Evolutionary conservation across 2,329 filamentous ascomycete genomes (phyloP), one percentile per base, ranked within the genome.

Genomic region (Aaosphaeria arxii): DNA sequence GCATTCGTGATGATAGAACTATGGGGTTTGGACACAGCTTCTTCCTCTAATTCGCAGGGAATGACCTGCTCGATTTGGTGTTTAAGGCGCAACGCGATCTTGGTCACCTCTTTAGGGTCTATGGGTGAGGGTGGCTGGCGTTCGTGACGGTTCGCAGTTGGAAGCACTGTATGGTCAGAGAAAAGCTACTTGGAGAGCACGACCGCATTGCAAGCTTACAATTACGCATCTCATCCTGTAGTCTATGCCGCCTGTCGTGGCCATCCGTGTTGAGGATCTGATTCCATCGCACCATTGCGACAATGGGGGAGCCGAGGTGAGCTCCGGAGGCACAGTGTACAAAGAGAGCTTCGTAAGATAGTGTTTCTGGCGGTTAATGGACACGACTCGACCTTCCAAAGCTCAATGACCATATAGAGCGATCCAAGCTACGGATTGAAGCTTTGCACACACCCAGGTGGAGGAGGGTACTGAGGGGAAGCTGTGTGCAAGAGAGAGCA

Each of bases 21-120:
- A 71, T 97, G 91, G 3, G 92, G 84, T 44, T 79, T 80, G 4
- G 88, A 94, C 64, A 99, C 78, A 47, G 82, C 76, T 5, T 78
- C 78, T 64, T 89, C 84, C 49, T 94, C 86, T 36, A 99, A 79
- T 70, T 99, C 94, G 74, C 89, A 96, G 1, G 92, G 89, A 29
- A 99, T 83, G 47, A 91, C 86, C 67, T 91, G 83, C 71, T 96
- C 91, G 61, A 99, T 85, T 58, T 96, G 84, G 66, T 95, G 90
- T 61, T 92, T 95, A 55, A 99, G 78, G 48, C 91, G 89, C 11
- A 99, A 81, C 29, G 91, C 92, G 47, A 95, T 80, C 67, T 91
- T 91, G 52, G 92, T 96, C 52, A 96, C 91, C 61, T 94, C 87
- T 50, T 81, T 77, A 9, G 91, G 78, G 1, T 89, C 82, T 33